Evolutionary conservation across 495 filamentous ascomycete species (phyloP), one percentile per base, ranked within the genome.

Genomic region (Filosporella fistucella): DNA sequence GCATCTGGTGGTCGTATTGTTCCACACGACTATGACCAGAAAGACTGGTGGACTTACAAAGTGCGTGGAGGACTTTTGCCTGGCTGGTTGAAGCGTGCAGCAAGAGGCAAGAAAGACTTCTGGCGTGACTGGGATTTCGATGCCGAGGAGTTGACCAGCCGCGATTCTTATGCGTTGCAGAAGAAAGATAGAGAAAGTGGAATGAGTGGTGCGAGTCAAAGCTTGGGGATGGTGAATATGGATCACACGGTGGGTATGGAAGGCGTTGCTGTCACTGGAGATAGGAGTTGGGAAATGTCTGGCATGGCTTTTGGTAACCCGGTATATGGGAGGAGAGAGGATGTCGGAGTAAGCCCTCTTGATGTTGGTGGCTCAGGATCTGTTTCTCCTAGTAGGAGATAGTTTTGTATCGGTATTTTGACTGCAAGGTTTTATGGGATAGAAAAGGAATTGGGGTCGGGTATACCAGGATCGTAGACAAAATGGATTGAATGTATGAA

Each of bases 1-100:
- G 58, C 61, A 10, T 82, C 80, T 2, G 69, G 75, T 0, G 87
- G 86, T 26, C 75, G 85, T 25, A 78, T 90, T 49, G 77, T 84
- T 3, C 87, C 87, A 1, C 71, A 75, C 1, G 85, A 86, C 59
- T 82, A 88, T 64, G 69, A 81, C 12, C 69, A 84, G 47, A 86
- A 85, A 55, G 87, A 90, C 32, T 74, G 70, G 9, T 90, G 86
- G 86, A 81, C 79, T 0, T 89, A 77, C 71, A 71, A 68, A 56
- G 68, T 85, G 33, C 71, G 74, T 6, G 86, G 84, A 23, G 85
- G 85, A 7, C 62, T 89, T 40, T 63, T 88, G 9, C 87, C 87
- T 0, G 74, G 72, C 2, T 91, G 86, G 87, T 49, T 87, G 35
- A 67, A 70, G 45, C 71, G 84, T 8, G 64, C 74, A n/a, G 54